These are phyloP conservation scores for Picea sitchensis DNA, from an alignment of 75 land plant genomes.

Conservation along the genomic window DNA sequence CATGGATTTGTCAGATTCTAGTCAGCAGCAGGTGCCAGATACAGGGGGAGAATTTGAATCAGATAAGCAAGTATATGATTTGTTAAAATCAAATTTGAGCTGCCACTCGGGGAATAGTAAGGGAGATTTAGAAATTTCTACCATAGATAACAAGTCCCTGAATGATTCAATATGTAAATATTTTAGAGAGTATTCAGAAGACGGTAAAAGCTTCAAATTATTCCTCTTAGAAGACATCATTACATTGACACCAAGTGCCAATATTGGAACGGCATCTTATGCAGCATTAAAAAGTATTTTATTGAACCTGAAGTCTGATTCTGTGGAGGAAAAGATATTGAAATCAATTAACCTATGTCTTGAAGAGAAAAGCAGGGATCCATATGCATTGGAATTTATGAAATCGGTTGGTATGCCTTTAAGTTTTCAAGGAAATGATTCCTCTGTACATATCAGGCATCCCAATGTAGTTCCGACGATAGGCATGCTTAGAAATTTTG, in stretches of 20 bases:
- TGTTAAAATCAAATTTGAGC: background rate
- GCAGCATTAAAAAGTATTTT: constrained; percentile 28
- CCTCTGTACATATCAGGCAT: constrained; percentile 55
- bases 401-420: constrained; percentile 35
- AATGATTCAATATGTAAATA: background rate
- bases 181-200: background rate
- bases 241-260: constrained; percentile 47
- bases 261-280: constrained; percentile 32
- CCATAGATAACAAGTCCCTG: background rate
- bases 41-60: constrained; percentile 6
- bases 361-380: constrained; percentile 31
- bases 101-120: background rate
- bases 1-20: background rate
- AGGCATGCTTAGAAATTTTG: constrained; percentile 42
- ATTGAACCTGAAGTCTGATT: constrained; percentile 31
- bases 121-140: background rate
- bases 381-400: constrained; percentile 28
- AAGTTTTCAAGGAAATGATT: constrained; percentile 13
- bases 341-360: constrained; percentile 30
- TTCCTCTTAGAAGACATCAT: constrained; percentile 21
- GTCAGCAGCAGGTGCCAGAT: constrained; percentile 7
- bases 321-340: constrained; percentile 41
- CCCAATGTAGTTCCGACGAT: constrained; percentile 72
- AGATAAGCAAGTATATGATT: constrained; percentile 9
- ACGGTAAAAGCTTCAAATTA: background rate